Base-by-base conservation (phyloP, 495 filamentous ascomycete species). In the Platismatia glauca region DNA sequence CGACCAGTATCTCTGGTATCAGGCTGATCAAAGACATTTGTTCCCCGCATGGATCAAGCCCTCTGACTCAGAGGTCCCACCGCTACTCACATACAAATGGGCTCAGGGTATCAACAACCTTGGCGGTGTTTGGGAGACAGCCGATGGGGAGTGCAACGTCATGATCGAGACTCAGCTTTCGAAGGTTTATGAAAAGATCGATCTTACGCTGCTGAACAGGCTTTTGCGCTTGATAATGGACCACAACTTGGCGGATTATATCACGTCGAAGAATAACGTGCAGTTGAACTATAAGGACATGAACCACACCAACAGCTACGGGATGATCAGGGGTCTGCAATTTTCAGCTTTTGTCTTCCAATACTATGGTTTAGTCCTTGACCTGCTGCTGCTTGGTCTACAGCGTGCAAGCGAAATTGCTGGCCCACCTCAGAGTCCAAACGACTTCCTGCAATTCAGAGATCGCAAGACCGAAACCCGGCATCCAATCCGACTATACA, bases 31-130 rank as follows among this genome's bases (percentile, higher is more conserved):
- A 74, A 89, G 94, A 43, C 92, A 97, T 72, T 84, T 99, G 31
- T 99, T 99, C 80, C 95, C 95, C 1, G 87, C 90, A 24, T 99
- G 95, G 95, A 96, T 99, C 77, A 99, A 99, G 76, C 95, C 95
- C 11, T 97, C 93, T 4, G 95, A 99, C 72, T 97, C 95, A 0
- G 95, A 99, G 74, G 95, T 99, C 0, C 94, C 95, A n/a, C 95
- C 95, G 13, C 75, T 99, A 35, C 80, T 99, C 41, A 90, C 90
- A 0, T 99, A 97, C 80, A 99, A 99, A 71, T 99, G 95, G 95
- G 92, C 93, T 22, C 95, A 99, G 75, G 95, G 94, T 58, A 97
- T 99, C 78, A 99, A 99, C 80, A 99, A 99, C 69, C 79, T 99
- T n/a, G 86, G 89, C 71, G 90, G 90, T 67, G 95, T 99, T 39